Percentiles rank a stretch among this genome's conserved stretches.
Evolutionary conservation across 345 rosid species (phyloP).

Genomic region (Lagerstroemia speciosa): DNA sequence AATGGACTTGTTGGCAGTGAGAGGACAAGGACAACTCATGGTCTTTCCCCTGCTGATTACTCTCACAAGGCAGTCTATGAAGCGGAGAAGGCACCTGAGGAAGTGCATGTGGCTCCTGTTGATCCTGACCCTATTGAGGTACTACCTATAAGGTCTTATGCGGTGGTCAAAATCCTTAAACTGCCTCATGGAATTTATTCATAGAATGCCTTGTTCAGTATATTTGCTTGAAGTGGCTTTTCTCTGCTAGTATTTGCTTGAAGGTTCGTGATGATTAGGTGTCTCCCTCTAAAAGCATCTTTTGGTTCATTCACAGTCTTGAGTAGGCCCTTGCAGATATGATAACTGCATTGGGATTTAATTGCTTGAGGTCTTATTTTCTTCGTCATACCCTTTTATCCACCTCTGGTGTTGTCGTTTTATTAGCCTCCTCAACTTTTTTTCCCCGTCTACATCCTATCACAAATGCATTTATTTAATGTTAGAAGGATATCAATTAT

Average conservation of each 20-base stretch:
- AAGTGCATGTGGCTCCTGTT: slow-evolving; percentile 46
- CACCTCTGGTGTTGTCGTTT: neutral
- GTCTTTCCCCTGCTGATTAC: slow-evolving; percentile 30
- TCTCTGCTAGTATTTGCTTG: neutral
- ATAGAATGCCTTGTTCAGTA: neutral
- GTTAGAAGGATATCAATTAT: neutral
- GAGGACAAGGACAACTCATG: slow-evolving; percentile 51
- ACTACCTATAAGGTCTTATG: slow-evolving; percentile 7
- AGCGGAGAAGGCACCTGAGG: slow-evolving; percentile 31
- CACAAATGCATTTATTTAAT: neutral
- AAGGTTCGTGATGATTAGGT: neutral
- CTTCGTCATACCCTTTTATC: neutral
- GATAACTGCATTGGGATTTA: neutral
- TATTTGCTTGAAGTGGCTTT: no score
- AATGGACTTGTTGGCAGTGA: slow-evolving; percentile 49
- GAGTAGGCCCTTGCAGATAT: neutral
- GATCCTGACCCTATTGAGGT: slow-evolving; percentile 86
- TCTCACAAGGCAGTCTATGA: slow-evolving; percentile 29
- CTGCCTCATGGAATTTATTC: neutral
- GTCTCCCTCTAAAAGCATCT: neutral
- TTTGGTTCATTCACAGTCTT: neutral
- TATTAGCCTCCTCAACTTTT: neutral
- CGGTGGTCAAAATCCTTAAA: neutral
- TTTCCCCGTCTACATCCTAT: neutral
- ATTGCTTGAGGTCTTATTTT: neutral